phyloP scores from a whole-genome alignment of 2,329 filamentous ascomycete species.

The Ilyonectria robusta region DNA sequence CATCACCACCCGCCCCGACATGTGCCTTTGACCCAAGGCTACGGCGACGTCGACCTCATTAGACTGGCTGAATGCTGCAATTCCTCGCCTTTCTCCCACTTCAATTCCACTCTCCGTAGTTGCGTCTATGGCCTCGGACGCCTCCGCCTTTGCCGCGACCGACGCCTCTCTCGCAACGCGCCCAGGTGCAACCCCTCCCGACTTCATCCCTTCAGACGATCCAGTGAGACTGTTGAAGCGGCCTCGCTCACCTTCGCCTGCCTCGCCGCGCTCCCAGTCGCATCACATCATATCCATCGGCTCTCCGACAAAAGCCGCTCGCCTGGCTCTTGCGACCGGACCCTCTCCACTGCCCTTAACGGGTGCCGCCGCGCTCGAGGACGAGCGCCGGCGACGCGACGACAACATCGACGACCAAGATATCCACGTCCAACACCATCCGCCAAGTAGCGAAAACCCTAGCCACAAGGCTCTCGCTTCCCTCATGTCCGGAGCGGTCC shows the following conservation, averaged over 20 bases:
- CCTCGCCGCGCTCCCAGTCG: constrained; percentile 53
- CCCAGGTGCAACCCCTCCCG: constrained; percentile 53
- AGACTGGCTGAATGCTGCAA: constrained; percentile 44
- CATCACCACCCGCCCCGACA: constrained; percentile 53
- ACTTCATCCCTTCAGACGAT: constrained; percentile 57
- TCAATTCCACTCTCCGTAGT: constrained; percentile 41
- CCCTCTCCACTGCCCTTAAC: constrained; percentile 65
- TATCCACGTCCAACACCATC: constrained; percentile 55
- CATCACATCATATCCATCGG: constrained; percentile 56
- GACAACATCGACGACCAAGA: constrained; percentile 53
- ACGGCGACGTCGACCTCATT: constrained; percentile 41
- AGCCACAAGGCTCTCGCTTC: constrained; percentile 67
- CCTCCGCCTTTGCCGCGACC: constrained; percentile 67
- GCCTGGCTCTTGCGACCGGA: constrained; percentile 60
- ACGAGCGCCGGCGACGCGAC: constrained; percentile 65
- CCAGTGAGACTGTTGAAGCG: constrained; percentile 60
- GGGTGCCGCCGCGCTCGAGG: constrained; percentile 68
- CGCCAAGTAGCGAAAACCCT: constrained; percentile 66
- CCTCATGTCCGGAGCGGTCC: constrained; percentile 66
- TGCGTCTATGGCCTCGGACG: constrained; percentile 68
- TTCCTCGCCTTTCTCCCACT: constrained; percentile 25
- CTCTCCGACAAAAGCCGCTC: constrained; percentile 69
- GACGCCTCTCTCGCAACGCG: constrained; percentile 61
- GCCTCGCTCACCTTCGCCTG: constrained; percentile 63
- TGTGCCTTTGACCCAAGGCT: constrained; percentile 51